phyloP scores from a whole-genome alignment of 306 rosid genomes.

The Quercus aquifolioides region DNA sequence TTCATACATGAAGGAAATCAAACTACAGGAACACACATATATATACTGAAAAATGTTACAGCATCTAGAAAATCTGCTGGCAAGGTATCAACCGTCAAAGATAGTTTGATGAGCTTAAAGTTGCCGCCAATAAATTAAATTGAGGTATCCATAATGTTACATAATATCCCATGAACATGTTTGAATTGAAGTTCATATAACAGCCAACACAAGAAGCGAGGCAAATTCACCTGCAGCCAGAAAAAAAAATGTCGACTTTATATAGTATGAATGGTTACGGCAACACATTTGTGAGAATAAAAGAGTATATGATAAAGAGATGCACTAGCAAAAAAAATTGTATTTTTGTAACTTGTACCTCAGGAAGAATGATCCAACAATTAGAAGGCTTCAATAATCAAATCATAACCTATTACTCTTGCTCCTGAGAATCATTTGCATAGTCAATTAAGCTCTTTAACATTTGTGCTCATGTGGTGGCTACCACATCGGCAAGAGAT shows the following conservation, averaged over 20 bases:
- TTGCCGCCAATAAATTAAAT: not conserved
- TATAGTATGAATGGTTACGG: not conserved
- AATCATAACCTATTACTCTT: slow-evolving; percentile 5
- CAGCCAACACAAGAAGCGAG: not conserved
- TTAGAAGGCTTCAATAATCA: slow-evolving; percentile 12
- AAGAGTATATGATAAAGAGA: not conserved
- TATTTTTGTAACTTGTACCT: slow-evolving; percentile 12
- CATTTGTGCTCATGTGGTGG: slow-evolving; percentile 35
- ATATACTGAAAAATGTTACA: not conserved
- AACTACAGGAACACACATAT: not conserved
- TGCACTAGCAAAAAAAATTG: not conserved
- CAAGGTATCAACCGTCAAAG: not conserved
- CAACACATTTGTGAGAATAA: not conserved
- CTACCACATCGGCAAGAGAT: slow-evolving; percentile 55
- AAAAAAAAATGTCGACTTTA: not conserved
- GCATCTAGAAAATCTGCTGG: not conserved
- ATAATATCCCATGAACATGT: not conserved
- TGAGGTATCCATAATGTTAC: not conserved
- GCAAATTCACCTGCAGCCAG: not conserved
- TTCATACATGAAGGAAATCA: not conserved
- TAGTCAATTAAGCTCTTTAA: slow-evolving; percentile 19
- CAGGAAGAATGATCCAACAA: slow-evolving; percentile 17
- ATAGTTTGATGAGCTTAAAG: not conserved
- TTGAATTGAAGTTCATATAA: not conserved
- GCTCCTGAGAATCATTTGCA: slow-evolving; percentile 15